Conservation (phyloP, 495 filamentous ascomycete genomes). For the Rhypophila decipiens region DNA sequence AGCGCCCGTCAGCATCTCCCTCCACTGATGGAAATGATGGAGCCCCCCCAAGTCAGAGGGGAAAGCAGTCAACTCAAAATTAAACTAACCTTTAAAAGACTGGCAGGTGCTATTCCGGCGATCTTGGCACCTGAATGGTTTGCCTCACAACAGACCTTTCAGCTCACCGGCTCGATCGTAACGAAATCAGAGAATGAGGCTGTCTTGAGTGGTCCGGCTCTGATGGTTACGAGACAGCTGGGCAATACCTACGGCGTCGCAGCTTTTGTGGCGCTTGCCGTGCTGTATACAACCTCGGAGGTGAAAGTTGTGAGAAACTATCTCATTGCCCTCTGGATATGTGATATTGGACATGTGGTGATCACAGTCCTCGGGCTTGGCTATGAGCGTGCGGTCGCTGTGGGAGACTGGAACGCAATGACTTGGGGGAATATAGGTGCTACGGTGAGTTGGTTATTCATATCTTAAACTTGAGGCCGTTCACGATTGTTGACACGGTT, state of each 20-base stretch:
- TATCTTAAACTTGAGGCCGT: no score
- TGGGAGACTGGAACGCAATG: constrained; percentile 59
- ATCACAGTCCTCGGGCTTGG: constrained; percentile 56
- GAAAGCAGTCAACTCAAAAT: no score
- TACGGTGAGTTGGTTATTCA: constrained; percentile 38
- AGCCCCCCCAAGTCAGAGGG: no score
- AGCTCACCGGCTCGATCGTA: constrained; percentile 17
- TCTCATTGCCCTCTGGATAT: constrained; percentile 56
- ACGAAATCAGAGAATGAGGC: constrained; percentile 16
- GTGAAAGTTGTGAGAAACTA: constrained; percentile 61
- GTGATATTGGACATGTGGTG: constrained; percentile 64
- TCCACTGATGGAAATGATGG: no score
- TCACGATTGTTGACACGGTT: background rate
- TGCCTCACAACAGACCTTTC: constrained; percentile 51
- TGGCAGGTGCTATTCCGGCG: constrained; percentile 51
- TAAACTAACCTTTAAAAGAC: constrained; percentile 22
- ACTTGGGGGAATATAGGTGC: constrained; percentile 68
- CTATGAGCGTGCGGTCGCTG: constrained; percentile 43
- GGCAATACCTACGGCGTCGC: constrained; percentile 63
- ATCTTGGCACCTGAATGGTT: constrained; percentile 53
- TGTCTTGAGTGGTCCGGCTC: no score
- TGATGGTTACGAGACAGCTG: constrained; percentile 47
- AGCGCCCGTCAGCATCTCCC: constrained; percentile 15
- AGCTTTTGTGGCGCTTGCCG: constrained; percentile 52
- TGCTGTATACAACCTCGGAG: constrained; percentile 59